phyloP scores from a whole-genome alignment of 2,329 filamentous ascomycete species.

The Pestalotiopsis sp. region DNA sequence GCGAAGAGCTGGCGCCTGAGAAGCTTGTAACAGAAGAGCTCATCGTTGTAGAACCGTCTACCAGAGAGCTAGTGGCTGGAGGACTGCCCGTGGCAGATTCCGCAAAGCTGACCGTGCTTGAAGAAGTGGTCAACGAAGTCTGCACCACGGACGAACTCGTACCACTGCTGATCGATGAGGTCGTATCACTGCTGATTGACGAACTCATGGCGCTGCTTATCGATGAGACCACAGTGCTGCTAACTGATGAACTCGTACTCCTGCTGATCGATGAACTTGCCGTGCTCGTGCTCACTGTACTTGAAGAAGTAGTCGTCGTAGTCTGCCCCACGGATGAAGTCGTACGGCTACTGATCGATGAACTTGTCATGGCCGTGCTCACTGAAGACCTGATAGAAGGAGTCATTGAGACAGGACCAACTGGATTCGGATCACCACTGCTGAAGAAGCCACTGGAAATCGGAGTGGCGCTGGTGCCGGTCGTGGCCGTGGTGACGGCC shows the following conservation, averaged over 20 bases:
- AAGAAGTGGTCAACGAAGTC: not conserved
- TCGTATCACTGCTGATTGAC: too few relatives aligned
- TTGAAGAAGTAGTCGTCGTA: not conserved
- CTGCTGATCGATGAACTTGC: too few relatives aligned
- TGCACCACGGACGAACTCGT: not conserved
- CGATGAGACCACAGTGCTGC: too few relatives aligned
- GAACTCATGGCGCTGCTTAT: too few relatives aligned
- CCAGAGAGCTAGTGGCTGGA: not conserved
- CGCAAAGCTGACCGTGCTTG: not conserved
- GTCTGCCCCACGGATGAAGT: not conserved
- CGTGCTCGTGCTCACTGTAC: not conserved
- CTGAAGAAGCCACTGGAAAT: not conserved
- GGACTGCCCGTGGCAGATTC: not conserved
- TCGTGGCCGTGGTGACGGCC: not conserved
- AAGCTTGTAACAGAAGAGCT: not conserved
- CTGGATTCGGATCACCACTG: conserved; percentile 7
- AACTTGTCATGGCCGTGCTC: not conserved
- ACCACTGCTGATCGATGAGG: too few relatives aligned
- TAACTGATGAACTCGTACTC: too few relatives aligned
- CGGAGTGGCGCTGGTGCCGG: not conserved
- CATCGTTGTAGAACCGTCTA: not conserved
- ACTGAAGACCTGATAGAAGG: conserved; percentile 12
- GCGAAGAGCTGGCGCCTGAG: not conserved
- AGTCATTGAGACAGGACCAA: conserved; percentile 12
- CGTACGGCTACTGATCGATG: too few relatives aligned